A percentile compares a stretch with the other conserved stretches of the same genome.
These are phyloP conservation scores for Cicer cuneatum DNA, from an alignment of 306 rosid species.

Conservation along the genomic window DNA sequence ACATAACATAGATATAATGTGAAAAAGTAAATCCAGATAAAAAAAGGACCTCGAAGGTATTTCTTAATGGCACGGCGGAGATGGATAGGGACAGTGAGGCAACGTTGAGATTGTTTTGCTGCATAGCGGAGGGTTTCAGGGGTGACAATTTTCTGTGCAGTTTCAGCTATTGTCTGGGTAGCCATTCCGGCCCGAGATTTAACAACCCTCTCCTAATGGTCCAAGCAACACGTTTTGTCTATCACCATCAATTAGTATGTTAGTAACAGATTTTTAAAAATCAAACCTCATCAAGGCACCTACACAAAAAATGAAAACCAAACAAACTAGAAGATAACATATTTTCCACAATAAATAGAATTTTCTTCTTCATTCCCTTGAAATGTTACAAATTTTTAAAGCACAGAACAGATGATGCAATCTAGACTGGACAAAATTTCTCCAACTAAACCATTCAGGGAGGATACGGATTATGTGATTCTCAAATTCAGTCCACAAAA, in stretches of 20 bases:
- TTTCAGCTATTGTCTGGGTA: slow-evolving; percentile 58
- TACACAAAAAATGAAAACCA: slow-evolving; percentile 9
- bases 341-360: background rate
- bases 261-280: background rate
- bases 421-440: background rate
- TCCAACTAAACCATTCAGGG: background rate
- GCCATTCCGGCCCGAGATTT: slow-evolving; percentile 58
- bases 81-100: slow-evolving; percentile 72
- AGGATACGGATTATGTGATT: background rate
- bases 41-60: slow-evolving; percentile 72
- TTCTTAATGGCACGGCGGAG: slow-evolving; percentile 89
- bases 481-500: slow-evolving; percentile 2
- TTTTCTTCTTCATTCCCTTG: slow-evolving; percentile 2
- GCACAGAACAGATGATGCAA: background rate
- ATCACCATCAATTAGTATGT: slow-evolving; percentile 24
- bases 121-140: slow-evolving; percentile 73
- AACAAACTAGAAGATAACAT: background rate
- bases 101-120: slow-evolving; percentile 83
- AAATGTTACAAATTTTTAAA: background rate
- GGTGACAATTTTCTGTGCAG: slow-evolving; percentile 71
- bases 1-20: background rate
- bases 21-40: background rate
- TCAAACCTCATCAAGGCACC: background rate
- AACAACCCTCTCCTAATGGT: slow-evolving; percentile 32
- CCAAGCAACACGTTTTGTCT: slow-evolving; percentile 28